These are phyloP conservation scores for Trifolium pratense DNA, from an alignment of 306 rosid genomes.

Conservation along the genomic window DNA sequence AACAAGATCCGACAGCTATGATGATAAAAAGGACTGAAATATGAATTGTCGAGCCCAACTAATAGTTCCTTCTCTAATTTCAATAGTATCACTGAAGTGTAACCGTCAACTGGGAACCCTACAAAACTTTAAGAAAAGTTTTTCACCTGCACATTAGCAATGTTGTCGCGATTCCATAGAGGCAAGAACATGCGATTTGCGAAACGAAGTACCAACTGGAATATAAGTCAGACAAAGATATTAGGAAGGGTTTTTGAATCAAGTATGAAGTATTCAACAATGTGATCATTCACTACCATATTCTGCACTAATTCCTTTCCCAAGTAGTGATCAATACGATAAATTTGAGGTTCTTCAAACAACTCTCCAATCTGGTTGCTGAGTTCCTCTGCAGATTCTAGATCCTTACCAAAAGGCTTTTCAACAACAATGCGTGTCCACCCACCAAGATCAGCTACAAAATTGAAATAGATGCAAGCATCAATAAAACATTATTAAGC, in stretches of 20 bases:
- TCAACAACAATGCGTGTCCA: slow-evolving; percentile 99
- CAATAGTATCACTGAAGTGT: slow-evolving; percentile 15
- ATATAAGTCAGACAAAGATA: slow-evolving; percentile 39
- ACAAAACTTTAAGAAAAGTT: slow-evolving; percentile 35
- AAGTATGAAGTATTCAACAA: slow-evolving; percentile 29
- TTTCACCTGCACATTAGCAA: slow-evolving; percentile 87
- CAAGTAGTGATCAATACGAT: slow-evolving; percentile 96
- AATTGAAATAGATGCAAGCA: slow-evolving; percentile 40
- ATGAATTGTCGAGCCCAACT: slow-evolving; percentile 26
- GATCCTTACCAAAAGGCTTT: slow-evolving; percentile 97
- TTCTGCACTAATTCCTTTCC: slow-evolving; percentile 98
- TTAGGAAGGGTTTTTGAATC: slow-evolving; percentile 44
- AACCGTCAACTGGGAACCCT: slow-evolving; percentile 1
- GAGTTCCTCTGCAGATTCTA: slow-evolving; percentile 86
- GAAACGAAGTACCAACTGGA: slow-evolving; percentile 98
- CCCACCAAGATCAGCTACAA: slow-evolving; percentile 89
- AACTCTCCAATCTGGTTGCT: slow-evolving; percentile 85
- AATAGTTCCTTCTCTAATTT: slow-evolving; percentile 23
- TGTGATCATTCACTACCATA: slow-evolving; percentile 63
- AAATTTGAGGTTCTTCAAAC: slow-evolving; percentile 87
- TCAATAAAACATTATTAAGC: slow-evolving; percentile 27
- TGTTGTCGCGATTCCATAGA: slow-evolving; percentile 98
- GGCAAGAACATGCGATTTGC: slow-evolving; percentile 93
- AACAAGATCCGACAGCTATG: slow-evolving; percentile 3
- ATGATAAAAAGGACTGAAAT: slow-evolving; percentile 27